Base-by-base conservation (phyloP, 768 basidiomycete genomes). In the Lentinula detonsa region DNA sequence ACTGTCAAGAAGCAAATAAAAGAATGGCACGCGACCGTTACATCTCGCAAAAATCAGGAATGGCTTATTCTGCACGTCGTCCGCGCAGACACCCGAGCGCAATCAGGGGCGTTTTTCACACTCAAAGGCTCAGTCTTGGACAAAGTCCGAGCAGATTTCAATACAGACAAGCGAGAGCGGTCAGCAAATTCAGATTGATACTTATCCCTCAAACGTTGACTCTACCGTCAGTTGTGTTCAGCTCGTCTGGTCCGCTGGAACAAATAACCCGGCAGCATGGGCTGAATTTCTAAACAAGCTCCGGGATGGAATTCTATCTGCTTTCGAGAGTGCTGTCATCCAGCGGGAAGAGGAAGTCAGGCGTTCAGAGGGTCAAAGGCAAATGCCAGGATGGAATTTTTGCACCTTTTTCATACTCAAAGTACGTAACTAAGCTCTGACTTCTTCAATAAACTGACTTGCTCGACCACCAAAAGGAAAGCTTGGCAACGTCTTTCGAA, bases 361-460 rank as follows among this genome's bases (percentile, higher is more conserved):
- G 66, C 84, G 93, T 40, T 93, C 91, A 0, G 96, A 99, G 69
- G 81, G 85, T 52, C 93, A 98, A 72, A 82, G 92, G 59, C 83
- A 89, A 66, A 91, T 95, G 85, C 93, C 94, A 1, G 96, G 97
- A 8, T 99, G 97, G 97, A 97, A 97, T 69, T 99, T 97, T 70
- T 95, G 95, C 71, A 95, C 91, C 0, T 98, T 95, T 77, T 98
- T 98, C 73, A 85, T 95, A 55, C 78, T 95, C 40, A 99, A 98
- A 86, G 96, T 93, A 59, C 60, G 78, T 56, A 61, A 48, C 57
- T 31, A 28, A 34, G 33, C 45, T 49, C 21, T 1, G 33, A 34
- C 39, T 53, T 55, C 45, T 42, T 51, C 52, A 21, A 60, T 66
- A 40, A 37, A 57, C 64, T 4, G 65, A 42, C 28, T 72, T 37